Base-by-base conservation (phyloP, 331 rosid species). In the Rhamnella rubrinervis region DNA sequence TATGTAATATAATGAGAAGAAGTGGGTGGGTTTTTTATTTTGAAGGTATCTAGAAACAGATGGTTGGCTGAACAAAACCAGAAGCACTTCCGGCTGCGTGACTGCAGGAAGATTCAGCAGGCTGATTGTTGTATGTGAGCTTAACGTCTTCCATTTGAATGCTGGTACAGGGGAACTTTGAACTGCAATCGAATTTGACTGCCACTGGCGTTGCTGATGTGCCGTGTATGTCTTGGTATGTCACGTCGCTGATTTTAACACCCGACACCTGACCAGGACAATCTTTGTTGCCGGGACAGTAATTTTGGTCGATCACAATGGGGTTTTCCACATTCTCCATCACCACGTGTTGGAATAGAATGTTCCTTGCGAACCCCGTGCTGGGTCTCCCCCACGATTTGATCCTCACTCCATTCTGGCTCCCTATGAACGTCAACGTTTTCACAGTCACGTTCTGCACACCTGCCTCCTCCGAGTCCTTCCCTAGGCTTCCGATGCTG, bases 401-500 rank as follows among this genome's bases (percentile, higher is more conserved):
- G 35, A 90, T 87, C 60, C 96, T 75, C 9, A 90, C 71, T 7
- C 96, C 96, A 47, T 90, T 89, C 56, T 78, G 83, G 1, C 89
- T 76, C 11, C 77, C 80, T 0, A 19, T 63, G 40, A 90, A 90
- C 10, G 78, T 74, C 1, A 78, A 72, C 1, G 65, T 71, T 66
- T 55, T 82, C 1, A 90, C 85, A 7, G 93, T 90, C 67, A 90
- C 88, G 56, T 90, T 80, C 21, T 78, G 59, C 8, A 90, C 96
- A 1, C 93, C 96, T 0, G 73, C 80, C 75, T 90, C 93, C 0
- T 73, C 23, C 47, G 28, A 14, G 38, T 59, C 62, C 85, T 71
- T 85, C 23, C 89, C 96, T 17, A 87, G 72, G 53, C 96, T 89
- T 37, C 96, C 96, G 46, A 87, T 87, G 81, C 96, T 89, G 46